Base-by-base conservation (phyloP, 2,329 filamentous ascomycete genomes). In the Aspergillus pseudotamarii region DNA sequence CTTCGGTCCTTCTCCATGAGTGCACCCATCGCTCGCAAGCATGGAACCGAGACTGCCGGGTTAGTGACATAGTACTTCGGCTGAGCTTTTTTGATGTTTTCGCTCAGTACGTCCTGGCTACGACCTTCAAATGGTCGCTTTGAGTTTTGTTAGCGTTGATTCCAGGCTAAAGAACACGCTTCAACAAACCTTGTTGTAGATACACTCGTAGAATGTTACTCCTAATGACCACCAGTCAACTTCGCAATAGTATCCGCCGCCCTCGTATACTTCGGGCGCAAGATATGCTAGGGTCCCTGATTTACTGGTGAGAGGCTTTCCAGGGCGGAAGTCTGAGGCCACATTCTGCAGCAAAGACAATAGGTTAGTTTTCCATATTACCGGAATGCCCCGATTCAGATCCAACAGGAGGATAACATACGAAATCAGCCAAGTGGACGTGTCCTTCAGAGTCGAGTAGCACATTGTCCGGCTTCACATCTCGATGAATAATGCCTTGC, bases 201-300 rank as follows among this genome's bases (percentile, higher is more conserved):
- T 97, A 85, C 95, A 98, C 79, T 99, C 95, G 78, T 97, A 99
- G 78, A 98, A 98, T n/a, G 96, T 86, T 53, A 99, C 95, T 56
- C 95, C 95, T 26, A 99, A 81, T 6, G 95, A 98, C 95, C 95
- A 99, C 95, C 95, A 99, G 77, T 99, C 95, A 48, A 95, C 94
- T 71, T 95, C 92, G 54, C 89, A 88, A 64, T 91, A 89, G 75
- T 99, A 99, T 45, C 95, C 95, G 65, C 89, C 90, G 56, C 94
- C 94, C 68, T 89, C 86, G 73, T 98, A 99, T 2, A 98, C 95
- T 77, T 99, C 95, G 5, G 95, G 95, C 1, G 94, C 94, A 9
- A 99, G 87, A 75, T 99, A 99, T 59, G 95, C 95, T 63, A 99
- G 82, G 0, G 95, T 99, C 36, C 95, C 95, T 0, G 95, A 99